Evolutionary conservation across 2,329 filamentous ascomycete genomes (phyloP), one percentile per base, ranked within the genome.

Genomic region (Phoma herbarum): DNA sequence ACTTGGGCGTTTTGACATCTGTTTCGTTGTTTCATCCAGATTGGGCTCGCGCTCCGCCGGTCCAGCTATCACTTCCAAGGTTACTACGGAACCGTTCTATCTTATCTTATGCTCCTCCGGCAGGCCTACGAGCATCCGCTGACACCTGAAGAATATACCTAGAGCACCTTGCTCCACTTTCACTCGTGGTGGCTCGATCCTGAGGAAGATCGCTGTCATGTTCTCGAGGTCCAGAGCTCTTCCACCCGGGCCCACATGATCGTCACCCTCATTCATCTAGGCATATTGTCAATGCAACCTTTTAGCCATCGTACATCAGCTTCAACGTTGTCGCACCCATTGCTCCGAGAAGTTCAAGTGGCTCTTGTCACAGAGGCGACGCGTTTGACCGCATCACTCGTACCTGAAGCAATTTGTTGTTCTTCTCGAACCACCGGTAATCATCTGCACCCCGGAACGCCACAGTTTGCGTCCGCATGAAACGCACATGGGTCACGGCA

Each of bases 371-470:
- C 9, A 22, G 12, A 18, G 20, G 42, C 16, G 37, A 25, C 18
- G 37, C 9, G 1, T 20, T 39, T 10, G 22, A 31, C 1, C n/a
- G 4, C 23, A 50, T 29, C 31, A 41, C 16, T 33, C 7, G 44
- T 18, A 14, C 20, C 28, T 42, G 18, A 22, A 31, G 41, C 51
- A 39, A 73, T 69, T 71, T 52, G 70, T 54, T 67, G 61, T 66
- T 61, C 64, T 66, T 47, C 42, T 53, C 39, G 52, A 54, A 44
- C 64, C 56, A 61, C 66, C 58, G 57, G 63, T 56, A 66, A 59
- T 52, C 41, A 57, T 59, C 71, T 73, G 72, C 52, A 74, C 72
- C 72, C 72, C 72, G 65, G 72, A 75, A 20, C 64, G 62, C 67
- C 67, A 68, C 66, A 55, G 48, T 59, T 52, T 61, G 37, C 44